Conservation (phyloP, 345 rosid genomes). For the Populus deltoides region DNA sequence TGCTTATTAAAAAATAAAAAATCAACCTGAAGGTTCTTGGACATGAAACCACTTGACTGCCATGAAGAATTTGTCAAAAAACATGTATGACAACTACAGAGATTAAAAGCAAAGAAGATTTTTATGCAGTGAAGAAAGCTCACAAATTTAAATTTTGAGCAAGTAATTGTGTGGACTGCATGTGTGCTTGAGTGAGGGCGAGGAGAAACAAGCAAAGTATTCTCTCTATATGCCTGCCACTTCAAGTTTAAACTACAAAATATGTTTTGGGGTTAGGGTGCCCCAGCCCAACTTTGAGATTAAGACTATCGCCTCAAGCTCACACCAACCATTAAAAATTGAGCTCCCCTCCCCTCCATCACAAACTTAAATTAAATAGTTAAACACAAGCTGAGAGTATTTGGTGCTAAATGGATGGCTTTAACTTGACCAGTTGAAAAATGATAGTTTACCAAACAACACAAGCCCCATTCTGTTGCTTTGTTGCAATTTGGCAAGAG, state of each 20-base stretch:
- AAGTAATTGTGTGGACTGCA: not conserved
- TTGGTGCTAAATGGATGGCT: not conserved
- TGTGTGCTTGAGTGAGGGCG: not conserved
- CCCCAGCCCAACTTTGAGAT: not conserved
- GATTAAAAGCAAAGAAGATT: not conserved
- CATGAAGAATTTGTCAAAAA: not conserved
- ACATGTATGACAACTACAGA: not conserved
- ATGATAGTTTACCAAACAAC: not conserved
- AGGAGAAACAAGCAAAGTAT: not conserved
- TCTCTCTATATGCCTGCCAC: not conserved
- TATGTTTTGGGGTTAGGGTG: not conserved
- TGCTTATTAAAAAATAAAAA: not conserved
- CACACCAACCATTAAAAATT: too few species aligned
- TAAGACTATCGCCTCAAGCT: not conserved
- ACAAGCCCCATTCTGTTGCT: not conserved
- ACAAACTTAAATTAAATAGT: too few species aligned
- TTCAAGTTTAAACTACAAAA: not conserved
- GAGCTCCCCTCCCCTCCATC: not conserved
- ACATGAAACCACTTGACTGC: not conserved
- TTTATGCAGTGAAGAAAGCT: not conserved
- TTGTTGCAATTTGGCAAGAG: too few species aligned
- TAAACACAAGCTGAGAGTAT: not conserved
- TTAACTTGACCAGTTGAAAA: not conserved
- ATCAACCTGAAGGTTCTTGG: not conserved
- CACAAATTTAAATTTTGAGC: not conserved